Conservation (phyloP, 179 eudicot genomes). For the Amaranthus tricolor region DNA sequence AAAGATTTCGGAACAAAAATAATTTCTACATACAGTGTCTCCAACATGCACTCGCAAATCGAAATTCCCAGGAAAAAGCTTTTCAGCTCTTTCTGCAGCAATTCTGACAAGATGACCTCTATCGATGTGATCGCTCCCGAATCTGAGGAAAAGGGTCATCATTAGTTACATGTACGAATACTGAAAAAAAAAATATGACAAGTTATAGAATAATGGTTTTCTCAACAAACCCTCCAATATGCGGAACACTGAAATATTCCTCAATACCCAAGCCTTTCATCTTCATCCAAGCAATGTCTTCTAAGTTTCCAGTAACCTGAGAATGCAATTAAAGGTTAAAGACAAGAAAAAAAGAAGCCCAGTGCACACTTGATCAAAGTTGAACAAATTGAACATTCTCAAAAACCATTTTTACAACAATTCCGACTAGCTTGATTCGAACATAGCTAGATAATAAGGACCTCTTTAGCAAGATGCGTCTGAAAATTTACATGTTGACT, state of each 20-base stretch:
- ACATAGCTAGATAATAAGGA: neutral
- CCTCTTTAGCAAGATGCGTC: neutral
- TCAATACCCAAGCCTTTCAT: slow-evolving; percentile 29
- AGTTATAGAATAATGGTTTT: neutral
- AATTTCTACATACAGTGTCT: slow-evolving; percentile 18
- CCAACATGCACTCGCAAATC: slow-evolving; percentile 32
- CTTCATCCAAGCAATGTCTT: slow-evolving; percentile 31
- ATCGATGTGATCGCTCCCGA: slow-evolving; percentile 32
- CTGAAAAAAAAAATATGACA: neutral
- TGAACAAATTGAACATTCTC: neutral
- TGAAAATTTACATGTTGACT: neutral
- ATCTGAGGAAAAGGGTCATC: slow-evolving; percentile 9
- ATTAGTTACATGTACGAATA: slow-evolving; percentile 1
- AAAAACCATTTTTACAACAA: neutral
- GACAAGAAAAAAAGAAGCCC: neutral
- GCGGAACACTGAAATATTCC: slow-evolving; percentile 24
- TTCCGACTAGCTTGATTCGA: neutral
- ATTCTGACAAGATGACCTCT: slow-evolving; percentile 26
- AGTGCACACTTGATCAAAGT: neutral
- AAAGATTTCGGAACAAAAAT: neutral
- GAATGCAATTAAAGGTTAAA: neutral
- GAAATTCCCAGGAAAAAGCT: slow-evolving; percentile 23
- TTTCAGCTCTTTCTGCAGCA: slow-evolving; percentile 29
- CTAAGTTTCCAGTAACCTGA: slow-evolving; percentile 31
- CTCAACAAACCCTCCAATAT: slow-evolving; percentile 27